Conservation (phyloP, 306 rosid genomes). For the Fragaria ananassa region DNA sequence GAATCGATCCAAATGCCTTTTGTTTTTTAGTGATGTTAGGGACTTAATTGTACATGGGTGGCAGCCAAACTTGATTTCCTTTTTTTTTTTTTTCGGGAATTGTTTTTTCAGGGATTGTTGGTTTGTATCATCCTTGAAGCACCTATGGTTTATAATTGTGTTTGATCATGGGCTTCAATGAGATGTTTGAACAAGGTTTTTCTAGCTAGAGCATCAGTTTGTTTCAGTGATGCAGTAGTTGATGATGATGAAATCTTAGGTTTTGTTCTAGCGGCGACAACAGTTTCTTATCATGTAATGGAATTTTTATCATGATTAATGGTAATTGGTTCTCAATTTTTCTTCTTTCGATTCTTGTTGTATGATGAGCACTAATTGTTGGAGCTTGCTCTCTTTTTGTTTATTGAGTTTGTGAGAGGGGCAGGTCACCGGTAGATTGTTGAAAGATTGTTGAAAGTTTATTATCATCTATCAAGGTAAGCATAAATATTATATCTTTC, state of each 20-base stretch:
- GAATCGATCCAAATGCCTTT: constrained; percentile 5
- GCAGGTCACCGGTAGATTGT: neutral
- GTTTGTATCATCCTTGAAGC: constrained; percentile 14
- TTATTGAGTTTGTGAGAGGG: neutral
- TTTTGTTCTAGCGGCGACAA: neutral
- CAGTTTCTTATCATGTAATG: neutral
- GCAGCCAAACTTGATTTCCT: neutral
- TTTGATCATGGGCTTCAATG: constrained; percentile 14
- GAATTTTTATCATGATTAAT: neutral
- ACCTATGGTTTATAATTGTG: neutral
- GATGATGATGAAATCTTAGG: constrained; percentile 20
- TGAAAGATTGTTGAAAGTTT: constrained; percentile 7
- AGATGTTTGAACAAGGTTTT: constrained; percentile 11
- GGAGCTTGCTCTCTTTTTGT: neutral
- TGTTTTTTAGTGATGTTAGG: neutral
- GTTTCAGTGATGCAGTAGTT: constrained; percentile 4
- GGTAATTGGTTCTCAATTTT: neutral
- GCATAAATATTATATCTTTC: neutral
- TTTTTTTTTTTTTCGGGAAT: neutral
- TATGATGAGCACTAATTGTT: neutral
- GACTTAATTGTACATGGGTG: constrained; percentile 6
- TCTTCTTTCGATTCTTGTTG: neutral
- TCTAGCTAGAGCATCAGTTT: neutral
- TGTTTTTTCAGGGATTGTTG: neutral
- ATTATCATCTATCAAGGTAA: neutral